Percentiles rank a stretch among this genome's conserved stretches.
These are phyloP conservation scores for Zygosaccharomyces pseudorouxii DNA, from an alignment of 805 yeast genomes.

Conservation along the genomic window DNA sequence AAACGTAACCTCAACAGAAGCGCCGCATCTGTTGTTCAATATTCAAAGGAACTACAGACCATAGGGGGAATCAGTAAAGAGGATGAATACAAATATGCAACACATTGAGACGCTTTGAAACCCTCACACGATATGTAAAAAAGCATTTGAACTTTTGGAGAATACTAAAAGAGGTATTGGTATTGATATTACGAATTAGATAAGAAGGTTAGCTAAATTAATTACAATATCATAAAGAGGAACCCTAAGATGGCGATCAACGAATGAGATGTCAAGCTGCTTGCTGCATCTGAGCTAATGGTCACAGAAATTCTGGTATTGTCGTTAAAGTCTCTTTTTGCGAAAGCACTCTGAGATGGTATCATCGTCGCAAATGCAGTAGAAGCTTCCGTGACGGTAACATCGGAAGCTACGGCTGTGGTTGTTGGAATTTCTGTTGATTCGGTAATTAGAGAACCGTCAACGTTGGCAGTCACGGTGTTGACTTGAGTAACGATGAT, in stretches of 20 bases:
- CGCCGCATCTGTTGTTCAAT: too few species aligned
- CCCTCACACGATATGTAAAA: too few species aligned
- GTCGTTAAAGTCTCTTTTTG: neutral
- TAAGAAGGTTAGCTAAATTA: too few species aligned
- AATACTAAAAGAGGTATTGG: too few species aligned
- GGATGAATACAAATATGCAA: too few species aligned
- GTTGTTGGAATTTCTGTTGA: neutral
- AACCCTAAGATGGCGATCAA: neutral
- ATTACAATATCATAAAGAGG: neutral
- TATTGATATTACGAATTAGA: too few species aligned
- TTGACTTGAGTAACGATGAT: neutral
- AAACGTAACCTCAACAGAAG: too few species aligned
- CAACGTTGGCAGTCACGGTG: neutral
- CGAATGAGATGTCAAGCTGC: neutral
- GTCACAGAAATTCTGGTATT: neutral
- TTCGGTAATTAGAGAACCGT: neutral
- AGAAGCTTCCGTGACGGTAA: slow-evolving; percentile 41
- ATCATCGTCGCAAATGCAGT: slow-evolving; percentile 45
- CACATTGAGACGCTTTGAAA: too few species aligned
- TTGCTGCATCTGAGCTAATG: neutral
- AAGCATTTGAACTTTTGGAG: too few species aligned
- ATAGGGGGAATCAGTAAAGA: too few species aligned
- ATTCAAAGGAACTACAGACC: too few species aligned
- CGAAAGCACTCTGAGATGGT: neutral
- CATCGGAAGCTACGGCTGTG: slow-evolving; percentile 1